A percentile compares a stretch with the other conserved stretches of the same genome.
phyloP scores from a whole-genome alignment of 371 early-diverging fungal species.

The Paraphysoderma sedebokerense region DNA sequence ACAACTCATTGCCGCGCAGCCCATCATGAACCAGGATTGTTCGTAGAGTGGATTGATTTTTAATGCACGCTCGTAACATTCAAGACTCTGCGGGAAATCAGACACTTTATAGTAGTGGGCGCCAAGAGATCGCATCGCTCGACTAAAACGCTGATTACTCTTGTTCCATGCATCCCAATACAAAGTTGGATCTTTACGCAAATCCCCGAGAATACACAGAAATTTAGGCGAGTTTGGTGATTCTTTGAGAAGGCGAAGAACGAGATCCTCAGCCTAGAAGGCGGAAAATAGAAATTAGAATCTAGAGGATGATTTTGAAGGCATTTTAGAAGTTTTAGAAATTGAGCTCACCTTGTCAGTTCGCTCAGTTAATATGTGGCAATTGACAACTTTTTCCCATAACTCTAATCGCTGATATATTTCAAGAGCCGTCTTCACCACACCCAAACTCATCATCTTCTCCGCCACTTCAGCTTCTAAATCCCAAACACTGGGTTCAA shows the following conservation, averaged over 20 bases:
- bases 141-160: conserved; percentile 56
- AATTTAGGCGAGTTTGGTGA: conserved; percentile 63
- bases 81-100: conserved; percentile 32
- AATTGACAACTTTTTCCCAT: conserved; percentile 84
- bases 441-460: conserved; percentile 64
- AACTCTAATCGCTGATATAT: conserved; percentile 80
- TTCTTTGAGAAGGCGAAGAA: conserved; percentile 40
- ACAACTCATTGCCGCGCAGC: conserved; percentile 76
- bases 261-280: conserved; percentile 45
- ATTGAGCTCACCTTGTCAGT: conserved; percentile 24
- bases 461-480: conserved; percentile 82
- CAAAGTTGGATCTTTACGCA: conserved; percentile 51
- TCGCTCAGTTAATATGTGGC: conserved; percentile 67
- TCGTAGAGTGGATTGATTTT: conserved; percentile 87
- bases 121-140: conserved; percentile 88
- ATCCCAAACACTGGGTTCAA: conserved; percentile 83
- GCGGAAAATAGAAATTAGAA: background rate
- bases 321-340: background rate
- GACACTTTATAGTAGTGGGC: conserved; percentile 46
- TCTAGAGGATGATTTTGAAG: too few species aligned
- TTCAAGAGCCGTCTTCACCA: conserved; percentile 70
- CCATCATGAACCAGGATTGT: conserved; percentile 86
- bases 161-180: conserved; percentile 81
- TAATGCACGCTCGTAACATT: conserved; percentile 51
- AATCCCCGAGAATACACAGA: conserved; percentile 75